phyloP scores from a whole-genome alignment of 768 basidiomycete species.

The Kwoniella mangroviensis region DNA sequence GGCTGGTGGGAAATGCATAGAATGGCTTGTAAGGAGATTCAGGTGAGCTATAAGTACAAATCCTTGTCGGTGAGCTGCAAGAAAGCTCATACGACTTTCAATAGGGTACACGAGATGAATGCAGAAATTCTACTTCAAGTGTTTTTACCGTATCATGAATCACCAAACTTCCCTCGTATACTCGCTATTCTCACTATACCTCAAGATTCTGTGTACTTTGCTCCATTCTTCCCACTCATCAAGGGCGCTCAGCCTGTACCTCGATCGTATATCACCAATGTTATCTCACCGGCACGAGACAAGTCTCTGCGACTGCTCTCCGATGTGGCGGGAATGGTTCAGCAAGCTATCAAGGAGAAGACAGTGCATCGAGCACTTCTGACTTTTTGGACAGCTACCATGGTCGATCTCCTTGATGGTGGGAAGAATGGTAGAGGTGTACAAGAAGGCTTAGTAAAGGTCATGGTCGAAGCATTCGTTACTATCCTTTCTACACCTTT shows the following conservation, averaged over 20 bases:
- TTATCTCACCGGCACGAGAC: conserved; percentile 60
- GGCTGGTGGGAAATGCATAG: conserved; percentile 79
- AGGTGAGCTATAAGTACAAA: conserved; percentile 64
- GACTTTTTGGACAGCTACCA: conserved; percentile 77
- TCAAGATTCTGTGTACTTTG: conserved; percentile 40
- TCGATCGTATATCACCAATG: conserved; percentile 74
- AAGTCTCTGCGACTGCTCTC: conserved; percentile 66
- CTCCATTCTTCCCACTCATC: conserved; percentile 61
- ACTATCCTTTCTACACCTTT: conserved; percentile 33
- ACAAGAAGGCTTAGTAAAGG: conserved; percentile 51
- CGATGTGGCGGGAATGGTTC: conserved; percentile 71
- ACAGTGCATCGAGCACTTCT: conserved; percentile 70
- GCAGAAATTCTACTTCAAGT: conserved; percentile 73
- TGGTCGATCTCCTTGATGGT: conserved; percentile 77
- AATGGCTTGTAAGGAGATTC: conserved; percentile 93
- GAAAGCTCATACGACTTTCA: not conserved
- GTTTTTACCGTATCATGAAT: conserved; percentile 94
- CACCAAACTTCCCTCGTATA: conserved; percentile 92
- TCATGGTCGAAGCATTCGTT: conserved; percentile 51
- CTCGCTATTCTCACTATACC: conserved; percentile 70
- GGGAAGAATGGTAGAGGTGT: conserved; percentile 65
- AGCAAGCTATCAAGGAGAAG: conserved; percentile 59
- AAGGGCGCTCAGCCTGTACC: conserved; percentile 76
- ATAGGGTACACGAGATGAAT: conserved; percentile 91
- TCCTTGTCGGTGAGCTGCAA: not conserved